Conservation (phyloP, 73 alveolate genomes). For the Blepharisma stoltei region DNA sequence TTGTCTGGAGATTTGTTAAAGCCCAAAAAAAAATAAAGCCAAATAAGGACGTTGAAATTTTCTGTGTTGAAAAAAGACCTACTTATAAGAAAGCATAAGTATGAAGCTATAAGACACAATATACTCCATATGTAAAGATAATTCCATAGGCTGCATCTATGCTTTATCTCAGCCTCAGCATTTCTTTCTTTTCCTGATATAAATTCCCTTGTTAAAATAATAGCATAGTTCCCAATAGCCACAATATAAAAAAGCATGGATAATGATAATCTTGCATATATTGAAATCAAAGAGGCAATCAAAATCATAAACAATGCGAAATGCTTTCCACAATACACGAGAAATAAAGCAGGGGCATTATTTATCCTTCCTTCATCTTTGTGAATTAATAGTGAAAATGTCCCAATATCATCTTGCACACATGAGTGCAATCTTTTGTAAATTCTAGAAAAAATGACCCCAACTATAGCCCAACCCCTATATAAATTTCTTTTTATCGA, state of each 20-base stretch:
- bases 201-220: neutral
- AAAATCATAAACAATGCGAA: neutral
- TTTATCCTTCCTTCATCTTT: neutral
- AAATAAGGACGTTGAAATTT: neutral
- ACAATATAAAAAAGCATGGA: conserved; percentile 7
- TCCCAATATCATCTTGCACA: neutral
- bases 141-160: conserved; percentile 19
- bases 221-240: conserved; percentile 18
- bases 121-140: neutral
- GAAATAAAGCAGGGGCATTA: neutral
- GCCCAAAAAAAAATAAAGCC: conserved; percentile 12
- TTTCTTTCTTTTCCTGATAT: neutral
- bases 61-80: neutral
- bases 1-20: neutral
- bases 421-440: neutral
- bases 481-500: no score
- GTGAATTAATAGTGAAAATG: neutral
- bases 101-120: neutral
- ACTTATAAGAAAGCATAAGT: neutral
- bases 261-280: neutral
- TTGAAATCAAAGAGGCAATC: neutral
- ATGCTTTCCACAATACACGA: neutral
- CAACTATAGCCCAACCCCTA: neutral
- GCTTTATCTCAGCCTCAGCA: conserved; percentile 14
- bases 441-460: neutral